A percentile compares a stretch with the other conserved stretches of the same genome.
Conservation (phyloP, 2,329 filamentous ascomycete species). For the Arthrobotrys pseudoclavata region DNA sequence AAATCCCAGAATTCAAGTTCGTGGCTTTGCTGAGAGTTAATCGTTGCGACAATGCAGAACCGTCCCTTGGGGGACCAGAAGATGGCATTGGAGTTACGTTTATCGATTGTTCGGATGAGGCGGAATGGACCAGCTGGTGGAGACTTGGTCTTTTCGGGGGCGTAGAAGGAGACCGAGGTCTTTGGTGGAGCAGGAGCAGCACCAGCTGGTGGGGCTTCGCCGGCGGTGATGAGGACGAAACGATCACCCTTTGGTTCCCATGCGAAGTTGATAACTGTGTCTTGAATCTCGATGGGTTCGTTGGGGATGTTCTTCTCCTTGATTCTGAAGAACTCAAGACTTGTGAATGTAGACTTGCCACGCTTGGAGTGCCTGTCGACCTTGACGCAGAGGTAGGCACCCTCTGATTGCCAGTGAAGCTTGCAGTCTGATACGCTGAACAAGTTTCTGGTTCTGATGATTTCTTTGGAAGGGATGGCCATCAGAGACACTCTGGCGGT, state of each 20-base stretch:
- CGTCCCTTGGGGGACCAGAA: slow-evolving; percentile 98
- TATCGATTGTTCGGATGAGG: slow-evolving; percentile 92
- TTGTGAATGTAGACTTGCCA: slow-evolving; percentile 90
- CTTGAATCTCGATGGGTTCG: slow-evolving; percentile 98
- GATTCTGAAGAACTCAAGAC: slow-evolving; percentile 97
- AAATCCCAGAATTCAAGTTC: slow-evolving; percentile 98
- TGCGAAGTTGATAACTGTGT: slow-evolving; percentile 98
- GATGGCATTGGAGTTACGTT: slow-evolving; percentile 99
- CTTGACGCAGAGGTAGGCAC: slow-evolving; percentile 95
- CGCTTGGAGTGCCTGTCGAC: slow-evolving; percentile 99
- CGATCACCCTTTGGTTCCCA: slow-evolving; percentile 99
- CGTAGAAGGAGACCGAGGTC: slow-evolving; percentile 95
- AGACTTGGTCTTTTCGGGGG: slow-evolving; percentile 92
- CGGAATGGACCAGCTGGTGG: slow-evolving; percentile 89
- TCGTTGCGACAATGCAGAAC: slow-evolving; percentile 93
- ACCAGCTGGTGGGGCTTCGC: slow-evolving; percentile 75
- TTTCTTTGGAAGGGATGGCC: slow-evolving; percentile 93
- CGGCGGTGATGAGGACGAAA: slow-evolving; percentile 95
- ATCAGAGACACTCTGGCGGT: slow-evolving; percentile 97
- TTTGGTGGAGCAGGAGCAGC: slow-evolving; percentile 86
- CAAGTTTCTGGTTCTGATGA: slow-evolving; percentile 92
- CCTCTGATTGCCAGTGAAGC: slow-evolving; percentile 98
- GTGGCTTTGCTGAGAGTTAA: slow-evolving; percentile 91
- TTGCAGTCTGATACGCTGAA: slow-evolving; percentile 99
- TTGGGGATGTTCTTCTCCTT: slow-evolving; percentile 98